Evolutionary conservation across 345 rosid species (phyloP), one percentile per base, ranked within the genome.

Genomic region (Acer negundo): DNA sequence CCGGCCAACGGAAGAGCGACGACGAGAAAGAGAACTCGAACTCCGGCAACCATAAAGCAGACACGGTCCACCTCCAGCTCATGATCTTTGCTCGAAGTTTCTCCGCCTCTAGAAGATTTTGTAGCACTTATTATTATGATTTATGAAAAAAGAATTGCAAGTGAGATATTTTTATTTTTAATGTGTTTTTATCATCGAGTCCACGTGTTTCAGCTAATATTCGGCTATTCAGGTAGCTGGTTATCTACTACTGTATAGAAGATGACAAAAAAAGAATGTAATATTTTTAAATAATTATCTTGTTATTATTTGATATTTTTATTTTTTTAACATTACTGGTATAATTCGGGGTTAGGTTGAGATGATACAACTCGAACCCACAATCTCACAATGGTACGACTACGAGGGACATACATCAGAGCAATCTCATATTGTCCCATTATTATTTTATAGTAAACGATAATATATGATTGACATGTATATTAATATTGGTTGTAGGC

Each of bases 31-130:
- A 88, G 63, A 94, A 83, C 15, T 86, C 87, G 62, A 85, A 66
- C 67, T 82, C 96, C 77, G 94, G 93, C 95, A 91, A 90, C 75
- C 89, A 82, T 42, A 66, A 75, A 75, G 59, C 67, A 0, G 78
- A 15, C 8, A 70, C 13, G 70, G 72, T 51, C 81, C 77, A 82
- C 77, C 67, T 62, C 12, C 67, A 15, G 10, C 82, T 67, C 85
- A 78, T 35, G 38, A 35, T 81, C 62, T 28, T 49, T 58, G 62
- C 67, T 62, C 53, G 35, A 59, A 42, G n/a, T 51, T 0, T 8
- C 12, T 24, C 66, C 15, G 31, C 2, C 51, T n/a, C 22, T 7
- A 15, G 1, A 64, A 64, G 71, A 20, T 13, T 20, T 51, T 74
- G 62, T 64, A 7, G 70, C 69, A 62, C 28, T 46, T 49, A 46